A percentile compares a stretch with the other conserved stretches of the same genome.
Conservation (phyloP, 306 rosid species). For the Rubus parviflorus region DNA sequence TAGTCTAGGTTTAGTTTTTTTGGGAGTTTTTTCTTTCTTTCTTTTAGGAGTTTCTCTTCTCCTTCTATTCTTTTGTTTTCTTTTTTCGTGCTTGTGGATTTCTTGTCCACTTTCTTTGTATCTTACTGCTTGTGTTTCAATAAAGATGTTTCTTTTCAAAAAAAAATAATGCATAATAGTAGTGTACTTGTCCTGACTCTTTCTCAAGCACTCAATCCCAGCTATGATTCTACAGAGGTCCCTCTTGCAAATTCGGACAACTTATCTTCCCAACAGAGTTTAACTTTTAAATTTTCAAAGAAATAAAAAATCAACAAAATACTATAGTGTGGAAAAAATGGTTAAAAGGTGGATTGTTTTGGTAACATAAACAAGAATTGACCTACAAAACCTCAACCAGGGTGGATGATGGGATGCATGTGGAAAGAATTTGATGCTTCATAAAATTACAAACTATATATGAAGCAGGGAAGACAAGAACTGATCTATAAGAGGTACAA, state of each 20-base stretch:
- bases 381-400: background rate
- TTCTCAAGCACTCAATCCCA: background rate
- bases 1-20: no score
- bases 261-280: background rate
- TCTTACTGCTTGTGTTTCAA: no score
- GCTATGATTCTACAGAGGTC: background rate
- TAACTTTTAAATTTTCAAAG: background rate
- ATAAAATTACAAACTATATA: background rate
- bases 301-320: background rate
- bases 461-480: background rate
- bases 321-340: no score
- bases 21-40: no score
- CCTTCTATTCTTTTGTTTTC: no score
- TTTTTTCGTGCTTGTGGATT: no score
- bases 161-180: background rate
- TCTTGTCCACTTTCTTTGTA: no score
- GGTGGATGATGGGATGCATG: background rate
- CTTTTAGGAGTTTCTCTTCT: no score
- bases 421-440: background rate
- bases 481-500: background rate
- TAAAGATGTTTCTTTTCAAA: no score
- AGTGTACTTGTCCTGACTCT: background rate
- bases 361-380: background rate
- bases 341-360: background rate
- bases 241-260: background rate